These are phyloP conservation scores for Fraxinus quadrangulata DNA, from an alignment of 257 asterid species.

Conservation along the genomic window DNA sequence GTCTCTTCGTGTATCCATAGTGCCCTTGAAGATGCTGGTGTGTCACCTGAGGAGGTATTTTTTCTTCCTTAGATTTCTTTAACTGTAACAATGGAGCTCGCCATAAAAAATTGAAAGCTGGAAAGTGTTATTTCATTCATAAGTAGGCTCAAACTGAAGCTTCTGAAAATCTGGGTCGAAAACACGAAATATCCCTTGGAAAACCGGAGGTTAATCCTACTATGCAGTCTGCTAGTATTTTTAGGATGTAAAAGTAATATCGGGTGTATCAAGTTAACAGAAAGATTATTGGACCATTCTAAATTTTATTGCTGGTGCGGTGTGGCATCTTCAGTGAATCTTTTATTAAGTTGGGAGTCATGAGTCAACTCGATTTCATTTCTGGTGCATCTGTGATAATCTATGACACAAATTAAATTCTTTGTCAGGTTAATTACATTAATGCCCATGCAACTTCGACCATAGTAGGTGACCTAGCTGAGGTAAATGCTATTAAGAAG, in stretches of 20 bases:
- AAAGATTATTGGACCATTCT: background rate
- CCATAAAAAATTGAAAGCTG: constrained; percentile 6
- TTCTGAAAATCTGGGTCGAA: constrained; percentile 5
- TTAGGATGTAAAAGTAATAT: background rate
- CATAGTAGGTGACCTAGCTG: constrained; percentile 87
- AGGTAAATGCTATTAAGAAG: constrained; percentile 87
- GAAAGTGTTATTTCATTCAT: constrained; percentile 4
- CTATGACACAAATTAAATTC: constrained; percentile 10
- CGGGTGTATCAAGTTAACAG: background rate
- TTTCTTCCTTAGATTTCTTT: constrained; percentile 16
- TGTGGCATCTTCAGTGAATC: background rate
- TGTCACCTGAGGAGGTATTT: constrained; percentile 90
- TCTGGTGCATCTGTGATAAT: constrained; percentile 10
- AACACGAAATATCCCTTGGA: background rate
- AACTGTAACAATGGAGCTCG: background rate
- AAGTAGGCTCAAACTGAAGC: background rate
- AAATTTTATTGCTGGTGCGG: background rate
- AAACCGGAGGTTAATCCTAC: background rate
- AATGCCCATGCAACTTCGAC: constrained; percentile 97
- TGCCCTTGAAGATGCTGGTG: constrained; percentile 85
- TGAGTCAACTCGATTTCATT: background rate
- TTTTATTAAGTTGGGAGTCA: background rate
- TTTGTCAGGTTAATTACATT: constrained; percentile 85
- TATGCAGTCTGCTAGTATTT: background rate
- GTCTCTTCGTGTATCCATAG: constrained; percentile 81